Percentiles rank a stretch among this genome's conserved stretches.
phyloP scores from a whole-genome alignment of 805 yeast species.

The Teunomyces barrocoloradensis region DNA sequence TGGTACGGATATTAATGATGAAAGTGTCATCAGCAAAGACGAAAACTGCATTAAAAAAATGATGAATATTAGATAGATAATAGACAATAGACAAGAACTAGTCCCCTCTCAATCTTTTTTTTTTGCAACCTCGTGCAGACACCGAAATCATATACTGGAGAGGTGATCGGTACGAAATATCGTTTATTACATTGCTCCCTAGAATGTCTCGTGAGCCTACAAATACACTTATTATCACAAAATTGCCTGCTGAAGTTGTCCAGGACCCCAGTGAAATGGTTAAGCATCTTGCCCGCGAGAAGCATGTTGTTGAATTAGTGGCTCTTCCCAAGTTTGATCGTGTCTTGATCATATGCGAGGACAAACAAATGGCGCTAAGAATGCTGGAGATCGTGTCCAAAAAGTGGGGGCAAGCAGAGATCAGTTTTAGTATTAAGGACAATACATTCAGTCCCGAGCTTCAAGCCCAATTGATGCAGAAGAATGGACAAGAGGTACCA shows the following conservation, averaged over 20 bases:
- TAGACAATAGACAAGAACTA: background rate
- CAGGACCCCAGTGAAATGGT: conserved; percentile 26
- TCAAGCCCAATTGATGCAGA: background rate
- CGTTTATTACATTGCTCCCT: too few relatives aligned
- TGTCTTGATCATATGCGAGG: conserved; percentile 32
- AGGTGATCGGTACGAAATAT: too few relatives aligned
- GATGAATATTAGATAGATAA: conserved; percentile 22
- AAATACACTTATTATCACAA: conserved; percentile 37
- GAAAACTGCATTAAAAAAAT: conserved; percentile 21
- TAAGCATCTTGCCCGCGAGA: conserved; percentile 21
- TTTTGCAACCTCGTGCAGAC: background rate
- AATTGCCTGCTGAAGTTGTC: conserved; percentile 19
- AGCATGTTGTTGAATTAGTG: conserved; percentile 30
- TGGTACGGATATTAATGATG: conserved; percentile 14
- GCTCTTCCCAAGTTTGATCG: conserved; percentile 32
- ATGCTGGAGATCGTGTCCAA: conserved; percentile 16
- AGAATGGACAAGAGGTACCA: background rate
- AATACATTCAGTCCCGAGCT: conserved; percentile 19
- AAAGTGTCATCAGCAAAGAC: conserved; percentile 9
- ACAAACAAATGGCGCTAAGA: conserved; percentile 17
- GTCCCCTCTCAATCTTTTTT: background rate
- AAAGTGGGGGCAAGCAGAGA: conserved; percentile 14
- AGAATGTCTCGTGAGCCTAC: conserved; percentile 11
- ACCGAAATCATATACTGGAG: background rate
- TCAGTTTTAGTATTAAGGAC: conserved; percentile 35